phyloP scores from a whole-genome alignment of 495 filamentous ascomycete species.

The Viridothelium virens region DNA sequence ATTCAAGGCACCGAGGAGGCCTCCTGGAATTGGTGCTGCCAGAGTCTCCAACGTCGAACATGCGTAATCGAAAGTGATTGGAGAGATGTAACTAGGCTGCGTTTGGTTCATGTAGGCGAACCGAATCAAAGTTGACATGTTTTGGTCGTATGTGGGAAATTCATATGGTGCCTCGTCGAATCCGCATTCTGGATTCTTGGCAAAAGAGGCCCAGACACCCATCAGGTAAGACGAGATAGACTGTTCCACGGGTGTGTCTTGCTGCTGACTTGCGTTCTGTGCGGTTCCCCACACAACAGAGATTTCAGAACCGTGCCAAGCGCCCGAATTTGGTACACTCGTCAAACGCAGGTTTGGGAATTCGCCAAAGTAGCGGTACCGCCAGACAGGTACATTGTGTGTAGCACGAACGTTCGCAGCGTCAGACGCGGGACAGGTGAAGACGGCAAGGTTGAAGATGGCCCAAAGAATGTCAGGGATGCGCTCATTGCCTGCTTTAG shows the following conservation, averaged over 20 bases:
- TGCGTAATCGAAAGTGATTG: slow-evolving; percentile 1
- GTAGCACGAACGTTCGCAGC: slow-evolving; percentile 32
- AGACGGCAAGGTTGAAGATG: slow-evolving; percentile 39
- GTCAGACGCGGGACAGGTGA: slow-evolving; percentile 40
- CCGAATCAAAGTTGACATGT: slow-evolving; percentile 11
- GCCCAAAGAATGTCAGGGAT: slow-evolving; percentile 33
- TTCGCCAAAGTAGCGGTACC: slow-evolving; percentile 45
- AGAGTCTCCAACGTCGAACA: slow-evolving; percentile 4
- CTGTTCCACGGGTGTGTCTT: slow-evolving; percentile 29
- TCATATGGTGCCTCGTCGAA: slow-evolving; percentile 23
- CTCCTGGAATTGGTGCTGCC: background rate
- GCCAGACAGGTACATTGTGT: slow-evolving; percentile 41
- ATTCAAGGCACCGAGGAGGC: background rate
- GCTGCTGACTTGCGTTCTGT: slow-evolving; percentile 33
- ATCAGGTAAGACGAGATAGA: slow-evolving; percentile 38
- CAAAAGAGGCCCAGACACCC: slow-evolving; percentile 46
- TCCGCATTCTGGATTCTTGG: slow-evolving; percentile 41
- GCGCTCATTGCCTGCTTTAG: slow-evolving; percentile 25
- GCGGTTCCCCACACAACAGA: slow-evolving; percentile 44
- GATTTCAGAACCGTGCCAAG: slow-evolving; percentile 45
- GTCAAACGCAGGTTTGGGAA: slow-evolving; percentile 41
- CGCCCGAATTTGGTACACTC: slow-evolving; percentile 33
- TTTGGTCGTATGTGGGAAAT: slow-evolving; percentile 17
- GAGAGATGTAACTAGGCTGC: background rate
- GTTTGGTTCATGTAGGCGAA: slow-evolving; percentile 17